These are phyloP conservation scores for Alternaria sp. DNA, from an alignment of 2,329 filamentous ascomycete species.

Conservation along the genomic window DNA sequence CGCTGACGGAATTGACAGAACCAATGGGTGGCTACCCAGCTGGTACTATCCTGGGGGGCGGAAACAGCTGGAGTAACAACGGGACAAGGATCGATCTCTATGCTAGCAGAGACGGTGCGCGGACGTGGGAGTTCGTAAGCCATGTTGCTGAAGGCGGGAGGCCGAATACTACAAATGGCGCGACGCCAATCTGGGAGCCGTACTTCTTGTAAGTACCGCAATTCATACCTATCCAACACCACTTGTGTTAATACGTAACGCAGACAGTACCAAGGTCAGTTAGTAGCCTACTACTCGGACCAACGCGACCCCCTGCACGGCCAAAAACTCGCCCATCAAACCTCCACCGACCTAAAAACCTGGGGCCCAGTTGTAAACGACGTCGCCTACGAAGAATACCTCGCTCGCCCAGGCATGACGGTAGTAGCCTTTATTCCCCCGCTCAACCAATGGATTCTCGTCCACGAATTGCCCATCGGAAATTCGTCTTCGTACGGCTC, in stretches of 20 bases:
- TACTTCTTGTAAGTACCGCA: slow-evolving; percentile 24
- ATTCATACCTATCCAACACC: background rate
- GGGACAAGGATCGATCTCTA: slow-evolving; percentile 32
- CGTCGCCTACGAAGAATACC: slow-evolving; percentile 9
- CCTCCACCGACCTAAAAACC: slow-evolving; percentile 25
- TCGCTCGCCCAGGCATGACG: slow-evolving; percentile 34
- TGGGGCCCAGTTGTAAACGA: slow-evolving; percentile 35
- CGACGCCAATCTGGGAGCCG: slow-evolving; percentile 36
- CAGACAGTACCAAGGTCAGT: slow-evolving; percentile 28
- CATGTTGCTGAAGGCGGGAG: slow-evolving; percentile 29
- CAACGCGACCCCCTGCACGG: slow-evolving; percentile 34
- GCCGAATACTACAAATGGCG: slow-evolving; percentile 30
- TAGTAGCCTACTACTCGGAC: slow-evolving; percentile 37
- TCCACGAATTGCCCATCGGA: slow-evolving; percentile 30
- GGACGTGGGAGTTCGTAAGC: slow-evolving; percentile 34
- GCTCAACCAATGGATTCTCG: slow-evolving; percentile 33
- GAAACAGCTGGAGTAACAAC: slow-evolving; percentile 59
- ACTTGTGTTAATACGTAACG: background rate
- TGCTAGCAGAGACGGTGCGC: slow-evolving; percentile 29
- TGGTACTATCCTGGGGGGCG: slow-evolving; percentile 53
- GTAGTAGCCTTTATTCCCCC: slow-evolving; percentile 29
- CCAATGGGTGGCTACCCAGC: slow-evolving; percentile 27
- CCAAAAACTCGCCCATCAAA: slow-evolving; percentile 37
- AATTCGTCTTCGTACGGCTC: slow-evolving; percentile 23
- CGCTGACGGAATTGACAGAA: slow-evolving; percentile 21